These are phyloP conservation scores for Scedosporium minutisporum DNA, from an alignment of 2,329 filamentous ascomycete genomes.

Conservation along the genomic window DNA sequence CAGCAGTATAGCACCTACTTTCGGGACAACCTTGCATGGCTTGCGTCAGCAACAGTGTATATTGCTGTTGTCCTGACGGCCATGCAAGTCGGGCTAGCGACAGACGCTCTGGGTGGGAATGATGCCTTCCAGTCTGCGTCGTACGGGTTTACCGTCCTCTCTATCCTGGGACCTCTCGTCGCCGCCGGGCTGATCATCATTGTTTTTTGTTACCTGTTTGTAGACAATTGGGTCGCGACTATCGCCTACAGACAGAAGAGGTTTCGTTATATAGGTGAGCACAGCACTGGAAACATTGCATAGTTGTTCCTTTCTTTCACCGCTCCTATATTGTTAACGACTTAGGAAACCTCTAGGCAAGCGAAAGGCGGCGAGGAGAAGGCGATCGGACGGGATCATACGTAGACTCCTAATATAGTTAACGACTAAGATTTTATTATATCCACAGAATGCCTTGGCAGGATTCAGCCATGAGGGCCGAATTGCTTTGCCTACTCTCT, in stretches of 20 bases:
- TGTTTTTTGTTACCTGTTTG: slow-evolving; percentile 10
- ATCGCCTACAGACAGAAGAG: slow-evolving; percentile 8
- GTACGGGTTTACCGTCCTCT: slow-evolving; percentile 39
- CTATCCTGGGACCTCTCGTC: slow-evolving; percentile 30
- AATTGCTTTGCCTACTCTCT: no score
- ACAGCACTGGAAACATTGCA: no score
- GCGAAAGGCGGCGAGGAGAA: no score
- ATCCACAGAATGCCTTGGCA: no score
- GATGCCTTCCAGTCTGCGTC: slow-evolving; percentile 30
- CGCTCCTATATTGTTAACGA: no score
- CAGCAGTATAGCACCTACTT: slow-evolving; percentile 30
- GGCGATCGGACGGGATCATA: no score
- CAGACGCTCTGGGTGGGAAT: slow-evolving; percentile 20
- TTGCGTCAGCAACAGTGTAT: slow-evolving; percentile 30
- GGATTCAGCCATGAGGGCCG: no score
- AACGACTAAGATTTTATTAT: no score
- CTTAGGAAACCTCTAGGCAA: no score
- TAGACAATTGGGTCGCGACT: slow-evolving; percentile 11
- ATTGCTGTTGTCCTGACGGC: slow-evolving; percentile 35
- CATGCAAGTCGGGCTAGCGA: slow-evolving; percentile 38
- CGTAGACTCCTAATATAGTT: no score
- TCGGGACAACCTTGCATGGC: slow-evolving; percentile 28
- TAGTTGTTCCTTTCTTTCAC: no score
- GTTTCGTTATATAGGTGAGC: no score
- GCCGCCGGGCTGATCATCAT: slow-evolving; percentile 14